Evolutionary conservation across 1,139 yeast species (phyloP).

Genomic region (Geotrichum histeridarum): DNA sequence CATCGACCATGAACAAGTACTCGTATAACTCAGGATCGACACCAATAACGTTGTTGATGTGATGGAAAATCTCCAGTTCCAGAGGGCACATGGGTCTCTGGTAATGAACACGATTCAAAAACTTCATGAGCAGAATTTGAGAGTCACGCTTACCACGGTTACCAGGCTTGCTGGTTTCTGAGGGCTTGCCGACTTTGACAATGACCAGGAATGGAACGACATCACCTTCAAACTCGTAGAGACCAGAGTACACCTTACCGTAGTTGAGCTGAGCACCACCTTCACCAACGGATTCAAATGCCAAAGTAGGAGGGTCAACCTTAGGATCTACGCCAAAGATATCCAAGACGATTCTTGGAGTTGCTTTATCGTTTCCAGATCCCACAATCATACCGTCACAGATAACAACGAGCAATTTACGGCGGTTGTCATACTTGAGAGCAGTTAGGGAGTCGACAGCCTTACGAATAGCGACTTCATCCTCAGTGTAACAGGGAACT

Average conservation of each 20-base stretch:
- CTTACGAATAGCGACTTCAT: constrained; percentile 40
- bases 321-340: constrained; percentile 40
- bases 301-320: constrained; percentile 37
- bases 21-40: constrained; percentile 43
- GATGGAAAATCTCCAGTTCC: constrained; percentile 42
- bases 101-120: constrained; percentile 40
- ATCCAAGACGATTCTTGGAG: constrained; percentile 41
- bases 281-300: constrained; percentile 40
- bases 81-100: constrained; percentile 41
- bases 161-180: constrained; percentile 39
- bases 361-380: constrained; percentile 41
- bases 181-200: constrained; percentile 39
- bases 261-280: constrained; percentile 39
- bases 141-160: constrained; percentile 45
- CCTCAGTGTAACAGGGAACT: constrained; percentile 42
- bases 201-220: constrained; percentile 40
- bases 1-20: constrained; percentile 41
- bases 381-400: constrained; percentile 44
- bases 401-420: constrained; percentile 38
- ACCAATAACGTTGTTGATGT: constrained; percentile 41
- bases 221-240: constrained; percentile 40
- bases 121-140: constrained; percentile 40
- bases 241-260: constrained; percentile 41
- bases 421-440: constrained; percentile 38
- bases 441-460: constrained; percentile 41